Percentiles rank a stretch among this genome's conserved stretches.
Conservation (phyloP, 2,329 filamentous ascomycete genomes). For the Colletotrichum sp. region DNA sequence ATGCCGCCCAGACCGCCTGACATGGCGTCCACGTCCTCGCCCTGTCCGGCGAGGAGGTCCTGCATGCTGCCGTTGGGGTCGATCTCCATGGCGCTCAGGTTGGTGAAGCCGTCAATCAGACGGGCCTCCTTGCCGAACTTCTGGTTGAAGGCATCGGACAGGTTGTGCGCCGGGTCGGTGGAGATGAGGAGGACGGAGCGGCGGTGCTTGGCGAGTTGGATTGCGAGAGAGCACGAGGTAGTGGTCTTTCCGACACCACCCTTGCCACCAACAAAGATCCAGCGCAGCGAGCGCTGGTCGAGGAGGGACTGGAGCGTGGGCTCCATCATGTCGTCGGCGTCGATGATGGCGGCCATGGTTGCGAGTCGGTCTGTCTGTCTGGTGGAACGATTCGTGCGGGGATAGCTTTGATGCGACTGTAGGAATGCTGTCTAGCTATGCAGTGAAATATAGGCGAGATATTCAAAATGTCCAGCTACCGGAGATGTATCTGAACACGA, state of each 20-base stretch:
- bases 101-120: conserved; percentile 88
- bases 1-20: conserved; percentile 83
- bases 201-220: conserved; percentile 93
- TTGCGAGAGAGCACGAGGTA: conserved; percentile 97
- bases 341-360: conserved; percentile 51
- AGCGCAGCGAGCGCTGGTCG: conserved; percentile 92
- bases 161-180: conserved; percentile 97
- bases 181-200: conserved; percentile 97
- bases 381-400: not conserved
- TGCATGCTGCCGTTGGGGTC: conserved; percentile 98
- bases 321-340: conserved; percentile 78
- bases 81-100: conserved; percentile 98
- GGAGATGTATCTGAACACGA: not conserved
- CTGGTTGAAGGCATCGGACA: conserved; percentile 96
- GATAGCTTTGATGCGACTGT: not conserved
- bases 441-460: not conserved
- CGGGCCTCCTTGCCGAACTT: conserved; percentile 99
- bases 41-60: conserved; percentile 81
- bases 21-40: conserved; percentile 71
- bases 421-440: not conserved
- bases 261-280: conserved; percentile 99
- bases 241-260: conserved; percentile 99
- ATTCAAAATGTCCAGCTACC: not conserved
- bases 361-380: conserved; percentile 29
- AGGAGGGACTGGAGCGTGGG: conserved; percentile 93